Conservation (phyloP, 345 rosid genomes). For the Sisymbrium altissimum region DNA sequence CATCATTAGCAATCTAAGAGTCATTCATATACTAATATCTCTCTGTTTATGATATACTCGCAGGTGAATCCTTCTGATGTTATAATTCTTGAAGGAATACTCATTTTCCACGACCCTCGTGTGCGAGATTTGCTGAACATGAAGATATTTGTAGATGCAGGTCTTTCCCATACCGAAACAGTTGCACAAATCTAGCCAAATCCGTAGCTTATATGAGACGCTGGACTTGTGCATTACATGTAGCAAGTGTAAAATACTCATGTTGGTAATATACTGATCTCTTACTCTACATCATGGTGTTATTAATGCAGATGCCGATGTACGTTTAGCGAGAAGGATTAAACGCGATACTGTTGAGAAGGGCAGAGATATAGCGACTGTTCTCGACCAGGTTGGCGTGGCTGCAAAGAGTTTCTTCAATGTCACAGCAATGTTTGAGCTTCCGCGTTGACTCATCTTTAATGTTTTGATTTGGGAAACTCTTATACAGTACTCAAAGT, state of each 20-base stretch:
- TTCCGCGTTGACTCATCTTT: neutral
- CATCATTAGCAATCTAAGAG: no score
- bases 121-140: conserved; percentile 87
- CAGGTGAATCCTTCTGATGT: conserved; percentile 96
- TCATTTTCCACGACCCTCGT: conserved; percentile 78
- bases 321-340: conserved; percentile 94
- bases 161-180: no score
- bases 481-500: conserved; percentile 82
- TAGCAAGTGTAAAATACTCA: neutral
- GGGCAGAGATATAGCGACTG: conserved; percentile 76
- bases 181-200: no score
- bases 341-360: conserved; percentile 88
- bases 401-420: neutral
- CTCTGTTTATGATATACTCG: neutral
- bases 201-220: no score
- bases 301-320: conserved; percentile 95
- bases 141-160: conserved; percentile 97
- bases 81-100: conserved; percentile 87
- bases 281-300: neutral
- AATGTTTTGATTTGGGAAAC: conserved; percentile 4
- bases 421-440: neutral
- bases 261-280: neutral
- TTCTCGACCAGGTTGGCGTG: conserved; percentile 79
- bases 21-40: neutral
- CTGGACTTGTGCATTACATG: no score